phyloP scores from a whole-genome alignment of 2,329 filamentous ascomycete species.

The Clonostachys byssicola region DNA sequence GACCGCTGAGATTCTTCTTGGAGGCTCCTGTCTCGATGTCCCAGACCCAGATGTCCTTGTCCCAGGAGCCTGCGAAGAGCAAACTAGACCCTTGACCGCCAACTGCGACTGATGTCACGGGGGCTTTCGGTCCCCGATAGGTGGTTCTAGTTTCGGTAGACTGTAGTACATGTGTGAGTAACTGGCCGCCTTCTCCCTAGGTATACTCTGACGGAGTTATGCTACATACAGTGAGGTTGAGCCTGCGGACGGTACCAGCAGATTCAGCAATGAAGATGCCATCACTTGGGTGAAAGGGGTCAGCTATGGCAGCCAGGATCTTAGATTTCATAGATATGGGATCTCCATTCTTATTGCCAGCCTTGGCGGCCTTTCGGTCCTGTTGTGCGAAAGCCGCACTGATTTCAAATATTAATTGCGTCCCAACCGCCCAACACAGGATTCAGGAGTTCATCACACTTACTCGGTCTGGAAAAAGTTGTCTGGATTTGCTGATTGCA shows the following conservation, averaged over 20 bases:
- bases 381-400: conserved; percentile 45
- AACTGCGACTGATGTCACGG: conserved; percentile 72
- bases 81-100: conserved; percentile 51
- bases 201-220: too few relatives aligned
- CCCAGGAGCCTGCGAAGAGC: conserved; percentile 89
- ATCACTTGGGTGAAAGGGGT: conserved; percentile 55
- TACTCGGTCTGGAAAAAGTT: conserved; percentile 94
- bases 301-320: conserved; percentile 68
- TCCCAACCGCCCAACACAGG: too few relatives aligned
- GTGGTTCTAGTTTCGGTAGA: conserved; percentile 24
- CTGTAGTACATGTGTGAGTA: conserved; percentile 9
- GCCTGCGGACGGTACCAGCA: conserved; percentile 70
- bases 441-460: conserved; percentile 18
- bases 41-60: conserved; percentile 90
- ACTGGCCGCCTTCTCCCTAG: background rate
- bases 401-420: background rate
- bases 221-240: conserved; percentile 66
- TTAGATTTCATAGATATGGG: conserved; percentile 83
- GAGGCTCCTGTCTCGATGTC: conserved; percentile 52
- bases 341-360: conserved; percentile 73
- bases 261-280: conserved; percentile 81
- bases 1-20: conserved; percentile 64
- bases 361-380: conserved; percentile 64
- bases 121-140: conserved; percentile 74
- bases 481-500: conserved; percentile 67